These are phyloP conservation scores for Lumnitzera racemosa DNA, from an alignment of 345 rosid genomes.

Conservation along the genomic window DNA sequence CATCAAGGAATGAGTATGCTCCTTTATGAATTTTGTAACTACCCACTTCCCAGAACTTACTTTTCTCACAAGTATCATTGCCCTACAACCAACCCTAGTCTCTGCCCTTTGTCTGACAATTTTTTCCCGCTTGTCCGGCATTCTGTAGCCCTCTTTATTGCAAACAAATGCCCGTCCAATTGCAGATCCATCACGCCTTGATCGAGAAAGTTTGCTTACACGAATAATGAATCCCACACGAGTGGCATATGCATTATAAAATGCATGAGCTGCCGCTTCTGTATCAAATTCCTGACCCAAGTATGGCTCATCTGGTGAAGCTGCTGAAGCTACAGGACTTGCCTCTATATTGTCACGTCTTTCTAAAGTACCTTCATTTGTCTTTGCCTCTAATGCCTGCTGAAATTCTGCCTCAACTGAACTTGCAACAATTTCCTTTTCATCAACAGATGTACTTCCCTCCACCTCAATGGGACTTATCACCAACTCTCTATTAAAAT, in stretches of 20 bases:
- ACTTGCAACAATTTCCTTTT: constrained; percentile 38
- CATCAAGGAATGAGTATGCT: constrained; percentile 75
- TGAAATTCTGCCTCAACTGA: constrained; percentile 38
- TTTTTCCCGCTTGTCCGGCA: constrained; percentile 90
- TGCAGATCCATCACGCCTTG: constrained; percentile 91
- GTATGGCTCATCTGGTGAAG: constrained; percentile 56
- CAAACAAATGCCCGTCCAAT: constrained; percentile 97
- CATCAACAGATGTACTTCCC: constrained; percentile 27
- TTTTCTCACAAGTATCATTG: constrained; percentile 95
- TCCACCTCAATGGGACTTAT: constrained; percentile 41
- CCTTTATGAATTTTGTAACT: constrained; percentile 80
- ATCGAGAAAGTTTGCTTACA: constrained; percentile 96
- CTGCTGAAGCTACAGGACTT: constrained; percentile 23
- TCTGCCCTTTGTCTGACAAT: constrained; percentile 93
- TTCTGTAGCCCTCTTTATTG: constrained; percentile 89
- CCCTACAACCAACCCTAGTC: constrained; percentile 98
- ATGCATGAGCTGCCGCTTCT: constrained; percentile 88
- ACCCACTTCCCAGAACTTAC: constrained; percentile 92
- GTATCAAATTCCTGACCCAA: constrained; percentile 91
- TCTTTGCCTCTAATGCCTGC: constrained; percentile 34
- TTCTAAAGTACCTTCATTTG: constrained; percentile 31
- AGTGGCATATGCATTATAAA: constrained; percentile 84
- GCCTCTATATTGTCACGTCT: constrained; percentile 22
- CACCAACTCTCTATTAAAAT: constrained; percentile 37
- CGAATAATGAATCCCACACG: constrained; percentile 83